Evolutionary conservation across 768 basidiomycete species (phyloP), one percentile per base, ranked within the genome.

Genomic region (Hygrocybe punicea): DNA sequence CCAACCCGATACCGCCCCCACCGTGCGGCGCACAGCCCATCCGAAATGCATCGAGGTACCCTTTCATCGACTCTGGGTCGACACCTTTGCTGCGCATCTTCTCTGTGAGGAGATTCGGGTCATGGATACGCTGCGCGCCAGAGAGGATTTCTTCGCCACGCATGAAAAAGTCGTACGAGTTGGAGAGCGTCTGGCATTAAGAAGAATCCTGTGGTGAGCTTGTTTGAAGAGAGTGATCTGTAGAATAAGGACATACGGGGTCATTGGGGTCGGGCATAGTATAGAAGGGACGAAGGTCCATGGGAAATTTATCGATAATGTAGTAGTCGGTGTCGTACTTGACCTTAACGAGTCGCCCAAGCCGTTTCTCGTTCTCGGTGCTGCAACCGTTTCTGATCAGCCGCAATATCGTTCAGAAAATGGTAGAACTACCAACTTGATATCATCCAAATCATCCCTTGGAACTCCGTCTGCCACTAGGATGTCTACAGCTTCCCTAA

Each of bases 91-190:
- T 78, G 57, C 79, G 80, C 94, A 98, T 98, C 72, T 90, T 84
- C 74, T 91, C 83, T 52, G 78, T 78, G 59, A 98, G 84, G 53
- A 98, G 76, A 10, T 74, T 73, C 5, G 97, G 83, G 63, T 98
- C 93, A 74, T 99, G 97, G 55, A 98, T 87, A 73, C 97, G 93
- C 71, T 99, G 97, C 24, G 96, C 97, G 14, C 97, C 97, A 3
- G 96, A 98, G 39, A 98, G 81, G 67, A 99, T 98, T 73, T 99
- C 97, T 74, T 99, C 94, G 10, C 97, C 97, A 33, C 97, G 85
- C 96, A 99, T 98, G 83, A 99, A 98, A 77, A 99, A 98, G 75
- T 99, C 97, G 73, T 98, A 99, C 21, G 97, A 98, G 74, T 98
- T 98, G 51, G 97, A 98, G 39, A 97, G 78, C 7, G 84, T 85